Conservation (phyloP, 2,329 filamentous ascomycete species). For the Diplodia sapinea region DNA sequence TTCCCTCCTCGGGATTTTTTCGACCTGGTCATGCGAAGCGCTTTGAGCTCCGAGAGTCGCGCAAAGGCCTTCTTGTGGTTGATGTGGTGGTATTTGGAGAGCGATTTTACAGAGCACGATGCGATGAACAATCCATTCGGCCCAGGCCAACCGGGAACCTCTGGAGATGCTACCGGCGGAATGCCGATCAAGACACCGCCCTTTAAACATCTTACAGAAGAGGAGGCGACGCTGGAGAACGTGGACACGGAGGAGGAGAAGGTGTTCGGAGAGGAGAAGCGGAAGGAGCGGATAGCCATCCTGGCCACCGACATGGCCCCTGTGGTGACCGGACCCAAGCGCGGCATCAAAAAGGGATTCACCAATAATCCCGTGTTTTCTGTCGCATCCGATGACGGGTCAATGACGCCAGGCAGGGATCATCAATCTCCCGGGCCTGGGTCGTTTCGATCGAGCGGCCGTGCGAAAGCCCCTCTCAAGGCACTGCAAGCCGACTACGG, state of each 20-base stretch:
- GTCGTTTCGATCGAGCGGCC: slow-evolving; percentile 39
- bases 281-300: slow-evolving; percentile 73
- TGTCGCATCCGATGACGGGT: slow-evolving; percentile 48
- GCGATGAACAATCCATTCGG: slow-evolving; percentile 93
- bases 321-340: slow-evolving; percentile 61
- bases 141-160: slow-evolving; percentile 48
- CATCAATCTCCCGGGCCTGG: slow-evolving; percentile 48
- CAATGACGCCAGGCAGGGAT: slow-evolving; percentile 48
- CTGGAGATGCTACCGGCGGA: slow-evolving; percentile 49
- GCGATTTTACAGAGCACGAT: slow-evolving; percentile 87
- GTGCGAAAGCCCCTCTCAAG: slow-evolving; percentile 36
- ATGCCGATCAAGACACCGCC: slow-evolving; percentile 66
- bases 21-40: slow-evolving; percentile 91
- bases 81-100: slow-evolving; percentile 99
- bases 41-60: slow-evolving; percentile 79
- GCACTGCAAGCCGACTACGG: slow-evolving; percentile 45
- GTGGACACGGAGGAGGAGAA: slow-evolving; percentile 73
- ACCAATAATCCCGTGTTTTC: slow-evolving; percentile 52
- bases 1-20: slow-evolving; percentile 86
- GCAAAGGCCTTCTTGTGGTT: slow-evolving; percentile 93
- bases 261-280: slow-evolving; percentile 73
- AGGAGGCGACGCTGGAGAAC: slow-evolving; percentile 72
- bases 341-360: slow-evolving; percentile 56
- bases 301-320: slow-evolving; percentile 76
- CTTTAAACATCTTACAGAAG: slow-evolving; percentile 68